Evolutionary conservation across 345 rosid species (phyloP).

Genomic region (Populus tremula): DNA sequence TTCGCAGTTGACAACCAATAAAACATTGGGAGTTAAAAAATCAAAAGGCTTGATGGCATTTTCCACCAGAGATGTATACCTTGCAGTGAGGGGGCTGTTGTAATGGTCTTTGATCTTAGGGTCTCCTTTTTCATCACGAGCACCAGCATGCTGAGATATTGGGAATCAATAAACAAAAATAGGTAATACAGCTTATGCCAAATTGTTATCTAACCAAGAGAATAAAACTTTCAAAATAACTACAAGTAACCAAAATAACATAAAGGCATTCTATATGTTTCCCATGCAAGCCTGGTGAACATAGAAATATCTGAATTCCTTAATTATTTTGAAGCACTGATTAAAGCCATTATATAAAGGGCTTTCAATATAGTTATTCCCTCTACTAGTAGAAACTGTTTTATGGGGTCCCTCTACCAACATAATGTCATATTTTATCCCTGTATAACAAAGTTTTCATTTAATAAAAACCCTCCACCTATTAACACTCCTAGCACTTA

Average conservation of each 20-base stretch:
- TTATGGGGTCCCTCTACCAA: too few relatives aligned
- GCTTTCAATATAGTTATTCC: too few relatives aligned
- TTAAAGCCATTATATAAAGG: too few relatives aligned
- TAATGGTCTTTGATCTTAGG: conserved; percentile 80
- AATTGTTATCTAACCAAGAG: not conserved
- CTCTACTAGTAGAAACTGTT: too few relatives aligned
- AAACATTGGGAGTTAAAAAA: not conserved
- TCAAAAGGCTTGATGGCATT: not conserved
- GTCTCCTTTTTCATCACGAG: conserved; percentile 72
- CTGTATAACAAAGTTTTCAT: too few relatives aligned
- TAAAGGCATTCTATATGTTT: too few relatives aligned
- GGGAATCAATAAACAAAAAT: conserved; percentile 1
- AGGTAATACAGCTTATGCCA: not conserved
- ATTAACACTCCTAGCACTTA: too few relatives aligned
- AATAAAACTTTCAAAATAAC: not conserved
- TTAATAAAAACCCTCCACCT: too few relatives aligned
- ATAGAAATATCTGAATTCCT: not conserved
- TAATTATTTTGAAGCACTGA: not conserved
- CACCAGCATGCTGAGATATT: conserved; percentile 69
- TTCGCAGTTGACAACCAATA: not conserved
- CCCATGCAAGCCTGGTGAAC: not conserved
- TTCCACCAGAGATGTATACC: conserved; percentile 39
- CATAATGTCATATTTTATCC: too few relatives aligned
- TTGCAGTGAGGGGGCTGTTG: conserved; percentile 88
- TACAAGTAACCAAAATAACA: not conserved